Percentiles rank a stretch among this genome's conserved stretches.
Evolutionary conservation across 306 rosid genomes (phyloP).

Genomic region (Acacia confusa): DNA sequence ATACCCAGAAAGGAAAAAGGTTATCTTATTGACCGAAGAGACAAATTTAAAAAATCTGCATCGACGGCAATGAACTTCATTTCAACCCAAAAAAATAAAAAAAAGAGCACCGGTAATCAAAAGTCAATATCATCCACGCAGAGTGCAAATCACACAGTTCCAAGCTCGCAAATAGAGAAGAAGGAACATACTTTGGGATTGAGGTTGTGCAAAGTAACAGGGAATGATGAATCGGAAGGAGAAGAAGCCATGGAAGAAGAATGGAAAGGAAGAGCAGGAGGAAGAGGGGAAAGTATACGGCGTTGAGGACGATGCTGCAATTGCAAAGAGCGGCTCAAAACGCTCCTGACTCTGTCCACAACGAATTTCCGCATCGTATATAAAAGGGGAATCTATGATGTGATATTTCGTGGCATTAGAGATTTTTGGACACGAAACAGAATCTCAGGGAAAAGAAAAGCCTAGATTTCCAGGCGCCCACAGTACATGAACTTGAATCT

Average conservation of each 20-base stretch:
- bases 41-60: not conserved
- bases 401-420: not conserved
- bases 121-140: not conserved
- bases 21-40: not conserved
- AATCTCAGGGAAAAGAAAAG: not conserved
- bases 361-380: slow-evolving; percentile 74
- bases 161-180: not conserved
- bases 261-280: slow-evolving; percentile 6
- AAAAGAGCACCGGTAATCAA: not conserved
- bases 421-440: not conserved
- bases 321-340: slow-evolving; percentile 43
- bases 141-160: not conserved
- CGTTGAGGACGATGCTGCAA: slow-evolving; percentile 5
- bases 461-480: slow-evolving; percentile 20
- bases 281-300: slow-evolving; percentile 12
- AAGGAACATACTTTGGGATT: slow-evolving; percentile 64
- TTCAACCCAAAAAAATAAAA: not conserved
- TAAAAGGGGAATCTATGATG: not conserved
- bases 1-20: not conserved
- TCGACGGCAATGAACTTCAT: not conserved
- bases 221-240: slow-evolving; percentile 36
- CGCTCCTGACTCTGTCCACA: slow-evolving; percentile 35
- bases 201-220: slow-evolving; percentile 56
- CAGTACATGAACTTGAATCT: not conserved
- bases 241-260: slow-evolving; percentile 42